Conservation (phyloP, 768 basidiomycete species). For the Termitomyces sp. region DNA sequence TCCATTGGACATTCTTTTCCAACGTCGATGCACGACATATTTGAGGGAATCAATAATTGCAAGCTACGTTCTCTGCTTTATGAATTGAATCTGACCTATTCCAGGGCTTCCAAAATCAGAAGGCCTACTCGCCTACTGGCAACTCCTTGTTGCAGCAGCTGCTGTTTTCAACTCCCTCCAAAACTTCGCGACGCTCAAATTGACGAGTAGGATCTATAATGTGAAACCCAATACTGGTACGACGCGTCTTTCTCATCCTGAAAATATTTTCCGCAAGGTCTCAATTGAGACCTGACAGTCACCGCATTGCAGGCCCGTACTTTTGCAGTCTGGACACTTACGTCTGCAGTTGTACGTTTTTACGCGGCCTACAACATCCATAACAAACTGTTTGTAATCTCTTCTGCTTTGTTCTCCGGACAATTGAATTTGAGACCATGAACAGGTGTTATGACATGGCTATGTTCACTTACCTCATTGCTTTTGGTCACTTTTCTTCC, state of each 20-base stretch:
- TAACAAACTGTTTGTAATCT: conserved; percentile 60
- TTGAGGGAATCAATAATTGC: conserved; percentile 7
- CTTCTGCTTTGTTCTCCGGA: background rate
- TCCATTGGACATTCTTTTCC: background rate
- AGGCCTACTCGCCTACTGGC: conserved; percentile 85
- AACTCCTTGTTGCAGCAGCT: conserved; percentile 70
- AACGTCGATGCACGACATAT: background rate
- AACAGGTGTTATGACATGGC: conserved; percentile 88
- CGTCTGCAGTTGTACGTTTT: conserved; percentile 73
- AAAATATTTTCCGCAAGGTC: background rate
- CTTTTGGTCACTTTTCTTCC: conserved; percentile 83
- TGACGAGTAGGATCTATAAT: conserved; percentile 77
- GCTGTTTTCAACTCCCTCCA: conserved; percentile 86
- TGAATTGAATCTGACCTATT: background rate
- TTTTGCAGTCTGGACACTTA: conserved; percentile 89
- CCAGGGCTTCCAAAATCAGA: conserved; percentile 58
- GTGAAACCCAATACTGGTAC: conserved; percentile 34
- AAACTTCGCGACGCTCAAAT: conserved; percentile 70
- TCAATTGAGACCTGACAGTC: conserved; percentile 47
- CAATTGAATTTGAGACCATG: conserved; percentile 6
- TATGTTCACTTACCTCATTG: conserved; percentile 83
- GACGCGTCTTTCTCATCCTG: conserved; percentile 3
- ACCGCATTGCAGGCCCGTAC: conserved; percentile 83
- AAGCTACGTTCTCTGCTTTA: background rate
- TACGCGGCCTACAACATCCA: conserved; percentile 91